Percentiles rank a stretch among this genome's conserved stretches.
Evolutionary conservation across 805 yeast species (phyloP).

Genomic region (Cyberlindnera euphorbiae): DNA sequence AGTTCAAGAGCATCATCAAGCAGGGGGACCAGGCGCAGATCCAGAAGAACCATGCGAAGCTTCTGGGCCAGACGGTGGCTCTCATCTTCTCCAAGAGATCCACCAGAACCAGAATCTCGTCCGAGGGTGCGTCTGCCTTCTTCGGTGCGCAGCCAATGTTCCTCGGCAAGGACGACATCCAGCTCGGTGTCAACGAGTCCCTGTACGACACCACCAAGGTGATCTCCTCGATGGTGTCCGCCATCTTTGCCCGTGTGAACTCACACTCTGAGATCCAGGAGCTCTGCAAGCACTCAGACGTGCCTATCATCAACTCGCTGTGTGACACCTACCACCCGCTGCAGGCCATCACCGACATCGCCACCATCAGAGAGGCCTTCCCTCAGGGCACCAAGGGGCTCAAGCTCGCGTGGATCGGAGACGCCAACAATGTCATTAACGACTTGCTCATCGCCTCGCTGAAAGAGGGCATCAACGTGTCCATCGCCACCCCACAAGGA

Average conservation of each 20-base stretch:
- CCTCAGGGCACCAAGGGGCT: constrained; percentile 46
- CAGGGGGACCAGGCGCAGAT: constrained; percentile 38
- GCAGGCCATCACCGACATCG: constrained; percentile 88
- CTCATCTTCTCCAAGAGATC: constrained; percentile 86
- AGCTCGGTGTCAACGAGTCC: constrained; percentile 91
- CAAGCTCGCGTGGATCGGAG: constrained; percentile 94
- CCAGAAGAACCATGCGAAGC: constrained; percentile 39
- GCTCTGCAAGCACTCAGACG: constrained; percentile 71
- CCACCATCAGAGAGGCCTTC: constrained; percentile 80
- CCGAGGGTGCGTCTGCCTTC: constrained; percentile 90
- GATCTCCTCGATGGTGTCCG: constrained; percentile 93
- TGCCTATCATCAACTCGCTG: constrained; percentile 89
- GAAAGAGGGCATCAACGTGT: constrained; percentile 75
- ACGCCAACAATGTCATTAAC: constrained; percentile 91
- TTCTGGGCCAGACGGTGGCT: constrained; percentile 79
- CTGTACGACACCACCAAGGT: constrained; percentile 85
- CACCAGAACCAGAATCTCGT: constrained; percentile 89
- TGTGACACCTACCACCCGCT: constrained; percentile 93
- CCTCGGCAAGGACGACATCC: constrained; percentile 93
- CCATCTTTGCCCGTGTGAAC: constrained; percentile 94
- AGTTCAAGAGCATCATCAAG: constrained; percentile 60
- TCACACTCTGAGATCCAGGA: constrained; percentile 77
- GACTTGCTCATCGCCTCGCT: constrained; percentile 87
- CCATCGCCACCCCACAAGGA: constrained; percentile 80
- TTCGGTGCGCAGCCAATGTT: constrained; percentile 97